Evolutionary conservation across 106 monocot genomes (phyloP), one percentile per base, ranked within the genome.

Genomic region (Dioscorea alata): DNA sequence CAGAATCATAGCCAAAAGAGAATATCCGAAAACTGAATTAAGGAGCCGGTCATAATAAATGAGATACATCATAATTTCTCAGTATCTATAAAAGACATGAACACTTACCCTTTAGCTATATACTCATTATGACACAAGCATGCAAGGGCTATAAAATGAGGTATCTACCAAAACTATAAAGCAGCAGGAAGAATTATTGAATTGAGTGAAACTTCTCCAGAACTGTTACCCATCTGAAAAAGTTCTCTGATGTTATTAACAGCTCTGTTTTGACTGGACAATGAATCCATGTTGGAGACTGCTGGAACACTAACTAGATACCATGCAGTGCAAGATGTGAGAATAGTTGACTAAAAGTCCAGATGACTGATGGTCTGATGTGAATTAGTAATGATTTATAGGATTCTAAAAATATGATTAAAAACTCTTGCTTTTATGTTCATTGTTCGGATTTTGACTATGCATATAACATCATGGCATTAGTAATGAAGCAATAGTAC

Each of bases 81-180:
- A 49, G 34, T 67, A 14, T 20, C 8, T 25, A 59, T 32, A 42
- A 0, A 19, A 56, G 14, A 33, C 34, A 34, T 49, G 25, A 57
- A 31, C 23, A 67, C 67, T 50, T 81, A 97, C 85, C 97, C 92
- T 92, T 92, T 92, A 69, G 87, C 82, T 79, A 93, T 69, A 69
- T 99, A 93, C 61, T 99, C 97, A 74, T 69, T 70, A n/a, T 92
- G 93, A 75, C 97, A 99, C 67, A 99, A 74, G 69, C 90, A 93
- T 1, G 97, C 97, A 77, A 93, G 93, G 68, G 97, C 87, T 89
- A 99, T 90, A 64, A 99, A 99, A 83, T 99, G 97, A n/a, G 97
- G 97, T 67, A 99, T 81, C 70, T 99, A 92, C 97, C 90, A 99
- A 79, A 85, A 99, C 69, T 93, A 99, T 57, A 93, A 71, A 64